Base-by-base conservation (phyloP, 257 asterid species). In the Gentiana macrophylla region DNA sequence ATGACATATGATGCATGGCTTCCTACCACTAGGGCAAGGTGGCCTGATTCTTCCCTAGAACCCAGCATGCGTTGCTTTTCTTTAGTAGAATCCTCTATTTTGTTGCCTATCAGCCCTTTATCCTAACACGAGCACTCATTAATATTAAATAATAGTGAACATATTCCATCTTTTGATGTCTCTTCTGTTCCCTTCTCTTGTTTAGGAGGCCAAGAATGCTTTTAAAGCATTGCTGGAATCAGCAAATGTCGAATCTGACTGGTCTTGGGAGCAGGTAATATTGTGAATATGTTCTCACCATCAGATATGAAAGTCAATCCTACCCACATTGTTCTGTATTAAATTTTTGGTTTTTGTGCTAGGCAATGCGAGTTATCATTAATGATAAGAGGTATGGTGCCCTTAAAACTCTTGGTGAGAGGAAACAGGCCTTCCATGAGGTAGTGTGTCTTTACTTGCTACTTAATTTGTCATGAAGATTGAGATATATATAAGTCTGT, bases 371-470 rank as follows among this genome's bases (percentile, higher is more conserved):
- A 60, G 90, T 82, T 53, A 83, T 88, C 61, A 83, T 88, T 58
- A 87, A 75, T 74, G 98, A 91, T 81, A 87, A 85, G 74, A 76
- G 97, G 37, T 91, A 88, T 61, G 88, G 94, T 67, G 97, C 97
- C 59, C 70, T 91, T 76, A 87, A 84, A 74, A 91, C 96, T 46
- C 94, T 87, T 60, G 98, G 98, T 59, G 98, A 91, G 81, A 80
- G 93, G 67, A 91, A 91, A 70, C 98, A 91, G 76, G 95, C 97
- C 47, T 91, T 91, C 79, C 87, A 91, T 69, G 98, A 91, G 98
- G 98, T 91, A 68, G 59, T 5, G 43, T 35, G 47, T 37, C 45
- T 53, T 46, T 50, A 35, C 9, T 38, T 8, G 13, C 24, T 5
- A 37, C 37, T 12, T 13, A 5, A 8, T n/a, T 3, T 8, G 7